A percentile compares a stretch with the other conserved stretches of the same genome.
phyloP scores from a whole-genome alignment of 345 rosid species.

The Eucalyptus melliodora region DNA sequence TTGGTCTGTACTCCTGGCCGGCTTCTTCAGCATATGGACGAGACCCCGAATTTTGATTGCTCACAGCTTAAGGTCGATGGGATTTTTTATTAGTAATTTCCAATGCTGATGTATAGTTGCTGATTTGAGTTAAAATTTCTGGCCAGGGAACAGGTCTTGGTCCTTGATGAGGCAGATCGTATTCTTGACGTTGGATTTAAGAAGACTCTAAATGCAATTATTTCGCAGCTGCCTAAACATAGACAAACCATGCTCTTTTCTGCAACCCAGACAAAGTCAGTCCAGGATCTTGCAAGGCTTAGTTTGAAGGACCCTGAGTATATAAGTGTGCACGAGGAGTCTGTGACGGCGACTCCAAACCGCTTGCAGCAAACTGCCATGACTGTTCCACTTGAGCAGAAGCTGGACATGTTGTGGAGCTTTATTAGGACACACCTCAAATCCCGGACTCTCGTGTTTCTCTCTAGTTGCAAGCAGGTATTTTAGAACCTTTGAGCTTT shows the following conservation, averaged over 20 bases:
- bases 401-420: constrained; percentile 90
- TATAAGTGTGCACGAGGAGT: constrained; percentile 78
- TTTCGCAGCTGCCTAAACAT: constrained; percentile 72
- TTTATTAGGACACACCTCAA: constrained; percentile 74
- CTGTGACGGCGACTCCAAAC: constrained; percentile 72
- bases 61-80: constrained; percentile 74
- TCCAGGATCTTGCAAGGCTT: constrained; percentile 94
- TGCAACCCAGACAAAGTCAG: constrained; percentile 90
- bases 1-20: constrained; percentile 95
- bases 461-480: constrained; percentile 94
- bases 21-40: constrained; percentile 96
- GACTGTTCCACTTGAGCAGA: constrained; percentile 79
- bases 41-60: constrained; percentile 92
- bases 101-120: neutral
- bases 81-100: neutral
- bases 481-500: neutral
- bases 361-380: constrained; percentile 74
- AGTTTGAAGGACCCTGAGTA: constrained; percentile 96
- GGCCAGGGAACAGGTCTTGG: constrained; percentile 63
- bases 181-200: constrained; percentile 89
- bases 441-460: constrained; percentile 78
- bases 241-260: constrained; percentile 93
- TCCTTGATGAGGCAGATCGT: constrained; percentile 98
- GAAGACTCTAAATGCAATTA: constrained; percentile 72
- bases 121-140: constrained; percentile 22